Evolutionary conservation across 1,139 yeast species (phyloP).

Genomic region (Wickerhamiella pararugosa): DNA sequence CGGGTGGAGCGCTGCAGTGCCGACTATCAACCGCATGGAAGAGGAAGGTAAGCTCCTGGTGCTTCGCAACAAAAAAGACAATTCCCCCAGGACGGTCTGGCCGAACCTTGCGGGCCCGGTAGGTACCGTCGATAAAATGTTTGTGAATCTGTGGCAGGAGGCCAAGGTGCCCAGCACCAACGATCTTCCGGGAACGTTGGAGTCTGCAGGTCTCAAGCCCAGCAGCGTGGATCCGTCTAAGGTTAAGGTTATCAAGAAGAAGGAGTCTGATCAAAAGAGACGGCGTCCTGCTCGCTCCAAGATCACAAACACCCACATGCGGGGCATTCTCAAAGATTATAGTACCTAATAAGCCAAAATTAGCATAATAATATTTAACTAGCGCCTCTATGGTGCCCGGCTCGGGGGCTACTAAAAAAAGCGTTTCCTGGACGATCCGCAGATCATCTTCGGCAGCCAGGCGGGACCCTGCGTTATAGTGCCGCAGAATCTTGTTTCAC

Average conservation of each 20-base stretch:
- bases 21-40: conserved; percentile 64
- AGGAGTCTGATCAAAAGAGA: conserved; percentile 54
- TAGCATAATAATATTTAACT: no score
- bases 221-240: conserved; percentile 95
- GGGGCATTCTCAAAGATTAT: conserved; percentile 81
- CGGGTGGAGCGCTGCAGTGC: conserved; percentile 91
- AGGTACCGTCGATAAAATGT: conserved; percentile 69
- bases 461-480: no score
- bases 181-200: conserved; percentile 61
- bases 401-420: no score
- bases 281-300: conserved; percentile 87
- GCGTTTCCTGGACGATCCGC: no score
- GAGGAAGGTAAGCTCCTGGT: conserved; percentile 64
- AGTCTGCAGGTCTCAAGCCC: conserved; percentile 81
- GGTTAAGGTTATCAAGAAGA: conserved; percentile 32
- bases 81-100: conserved; percentile 84
- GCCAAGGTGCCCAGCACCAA: conserved; percentile 71
- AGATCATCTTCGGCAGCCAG: no score
- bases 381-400: no score
- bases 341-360: background rate
- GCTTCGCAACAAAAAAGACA: conserved; percentile 80
- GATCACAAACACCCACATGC: conserved; percentile 88
- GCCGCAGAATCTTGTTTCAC: no score
- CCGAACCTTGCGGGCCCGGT: conserved; percentile 65
- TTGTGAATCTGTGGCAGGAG: conserved; percentile 62